phyloP scores from a whole-genome alignment of 495 filamentous ascomycete genomes.

The Astrocystis sublimbata region DNA sequence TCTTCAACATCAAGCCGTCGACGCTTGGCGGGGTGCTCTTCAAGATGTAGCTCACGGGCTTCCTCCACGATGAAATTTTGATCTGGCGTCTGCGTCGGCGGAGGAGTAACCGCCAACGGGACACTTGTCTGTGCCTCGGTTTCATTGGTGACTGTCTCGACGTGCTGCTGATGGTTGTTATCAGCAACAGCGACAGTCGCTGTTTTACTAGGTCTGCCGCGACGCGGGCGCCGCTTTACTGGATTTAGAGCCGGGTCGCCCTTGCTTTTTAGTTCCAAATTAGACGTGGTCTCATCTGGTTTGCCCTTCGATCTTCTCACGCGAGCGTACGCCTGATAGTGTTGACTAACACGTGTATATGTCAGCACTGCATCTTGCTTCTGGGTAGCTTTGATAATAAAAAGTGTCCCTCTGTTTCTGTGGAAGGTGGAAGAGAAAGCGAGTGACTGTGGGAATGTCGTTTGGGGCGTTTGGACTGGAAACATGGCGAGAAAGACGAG shows the following conservation, averaged over 20 bases:
- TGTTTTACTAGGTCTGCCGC: conserved; percentile 48
- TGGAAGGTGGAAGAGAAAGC: neutral
- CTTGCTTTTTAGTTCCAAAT: conserved; percentile 29
- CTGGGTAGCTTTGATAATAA: neutral
- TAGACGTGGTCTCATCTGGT: conserved; percentile 32
- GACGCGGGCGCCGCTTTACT: conserved; percentile 50
- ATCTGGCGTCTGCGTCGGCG: conserved; percentile 18
- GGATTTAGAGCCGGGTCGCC: conserved; percentile 48
- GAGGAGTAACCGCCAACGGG: conserved; percentile 14
- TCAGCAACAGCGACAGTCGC: conserved; percentile 17
- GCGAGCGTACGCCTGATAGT: conserved; percentile 55
- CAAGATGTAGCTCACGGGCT: conserved; percentile 23
- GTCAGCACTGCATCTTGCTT: conserved; percentile 2
- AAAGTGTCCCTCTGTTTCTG: neutral
- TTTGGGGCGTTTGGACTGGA: too few relatives aligned
- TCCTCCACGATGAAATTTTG: conserved; percentile 24
- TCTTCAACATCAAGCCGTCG: conserved; percentile 32
- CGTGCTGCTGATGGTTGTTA: conserved; percentile 13
- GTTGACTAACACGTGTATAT: conserved; percentile 39
- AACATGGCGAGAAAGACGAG: too few relatives aligned
- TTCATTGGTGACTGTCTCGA: neutral
- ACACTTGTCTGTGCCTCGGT: conserved; percentile 20
- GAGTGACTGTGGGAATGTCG: too few relatives aligned
- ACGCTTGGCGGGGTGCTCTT: conserved; percentile 40
- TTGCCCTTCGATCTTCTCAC: conserved; percentile 50